phyloP scores from a whole-genome alignment of 352 stramenopile species.

The Phytophthora macrochlamydospora region DNA sequence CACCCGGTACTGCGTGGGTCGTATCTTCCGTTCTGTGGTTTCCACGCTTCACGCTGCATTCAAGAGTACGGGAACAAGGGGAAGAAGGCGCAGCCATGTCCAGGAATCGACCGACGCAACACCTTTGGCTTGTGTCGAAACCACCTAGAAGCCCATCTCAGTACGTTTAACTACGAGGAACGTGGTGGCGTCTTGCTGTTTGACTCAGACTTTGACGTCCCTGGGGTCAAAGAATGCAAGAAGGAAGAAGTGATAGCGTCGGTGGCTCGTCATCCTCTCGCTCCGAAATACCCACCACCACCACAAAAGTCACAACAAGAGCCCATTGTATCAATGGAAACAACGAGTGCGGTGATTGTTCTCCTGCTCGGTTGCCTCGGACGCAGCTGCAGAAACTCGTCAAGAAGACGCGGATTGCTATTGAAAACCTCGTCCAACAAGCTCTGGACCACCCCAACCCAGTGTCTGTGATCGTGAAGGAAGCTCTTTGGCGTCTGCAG shows the following conservation, averaged over 20 bases:
- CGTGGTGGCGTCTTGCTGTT: conserved; percentile 45
- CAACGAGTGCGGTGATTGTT: conserved; percentile 22
- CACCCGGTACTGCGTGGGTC: conserved; percentile 57
- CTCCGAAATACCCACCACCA: conserved; percentile 51
- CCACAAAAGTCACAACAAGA: background rate
- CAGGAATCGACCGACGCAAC: conserved; percentile 59
- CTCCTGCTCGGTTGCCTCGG: conserved; percentile 7
- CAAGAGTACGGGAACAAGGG: conserved; percentile 58
- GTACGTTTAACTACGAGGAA: conserved; percentile 52
- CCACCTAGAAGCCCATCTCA: conserved; percentile 69
- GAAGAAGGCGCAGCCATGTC: conserved; percentile 40
- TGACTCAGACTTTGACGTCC: conserved; percentile 70
- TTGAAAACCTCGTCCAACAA: conserved; percentile 4
- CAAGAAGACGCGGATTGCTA: conserved; percentile 7
- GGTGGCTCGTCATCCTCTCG: conserved; percentile 50
- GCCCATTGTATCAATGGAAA: conserved; percentile 16
- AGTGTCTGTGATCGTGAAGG: conserved; percentile 50
- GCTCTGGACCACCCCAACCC: conserved; percentile 47
- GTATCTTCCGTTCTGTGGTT: conserved; percentile 71
- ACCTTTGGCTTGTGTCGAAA: conserved; percentile 73
- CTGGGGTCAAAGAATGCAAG: conserved; percentile 62
- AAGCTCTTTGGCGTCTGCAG: conserved; percentile 63
- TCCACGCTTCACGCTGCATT: conserved; percentile 63
- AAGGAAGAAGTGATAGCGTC: conserved; percentile 25
- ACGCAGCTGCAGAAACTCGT: conserved; percentile 15